Evolutionary conservation across 306 rosid genomes (phyloP), one percentile per base, ranked within the genome.

Genomic region (Vigna nakashimae): DNA sequence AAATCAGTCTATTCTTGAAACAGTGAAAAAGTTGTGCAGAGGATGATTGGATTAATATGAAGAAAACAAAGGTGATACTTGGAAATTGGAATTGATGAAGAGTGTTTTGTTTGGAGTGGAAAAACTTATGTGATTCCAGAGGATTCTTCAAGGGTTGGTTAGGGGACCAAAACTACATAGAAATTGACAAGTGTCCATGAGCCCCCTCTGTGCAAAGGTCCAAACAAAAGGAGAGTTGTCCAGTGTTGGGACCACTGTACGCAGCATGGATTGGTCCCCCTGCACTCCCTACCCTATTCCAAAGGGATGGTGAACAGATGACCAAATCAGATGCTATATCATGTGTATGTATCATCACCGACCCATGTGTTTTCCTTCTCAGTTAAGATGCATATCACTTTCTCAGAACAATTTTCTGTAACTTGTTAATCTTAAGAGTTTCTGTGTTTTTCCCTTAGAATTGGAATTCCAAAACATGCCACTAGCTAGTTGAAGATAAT

Each of bases 201-300:
- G 55, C 49, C 73, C 81, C 83, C 32, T 14, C 14, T 5, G 9
- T 2, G 15, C 26, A 38, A 57, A 69, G 70, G 75, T 55, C 69
- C 69, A 77, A 30, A 77, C 75, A 72, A 65, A 52, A 20, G 36
- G 70, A 46, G 30, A 46, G 69, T 56, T 69, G 81, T 30, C 59
- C 42, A 30, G 50, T 12, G 48, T 42, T 40, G 36, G 74, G 65
- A 4, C 71, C 71, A 60, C n/a, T 62, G 28, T 32, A 32, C 22
- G 36, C 34, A 42, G 11, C 24, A 9, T 43, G 38, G 24, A 10
- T 34, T 20, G 57, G 67, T 73, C 55, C 77, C 64, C 69, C 12
- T 17, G 16, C 36, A 17, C 71, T 18, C 24, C n/a, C 63, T 58
- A 28, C 66, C 20, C 2, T 28, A 59, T 59, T 59, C 66, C 10